Conservation (phyloP, 176 grass and related monocot genomes). For the Tuctoria greenei region DNA sequence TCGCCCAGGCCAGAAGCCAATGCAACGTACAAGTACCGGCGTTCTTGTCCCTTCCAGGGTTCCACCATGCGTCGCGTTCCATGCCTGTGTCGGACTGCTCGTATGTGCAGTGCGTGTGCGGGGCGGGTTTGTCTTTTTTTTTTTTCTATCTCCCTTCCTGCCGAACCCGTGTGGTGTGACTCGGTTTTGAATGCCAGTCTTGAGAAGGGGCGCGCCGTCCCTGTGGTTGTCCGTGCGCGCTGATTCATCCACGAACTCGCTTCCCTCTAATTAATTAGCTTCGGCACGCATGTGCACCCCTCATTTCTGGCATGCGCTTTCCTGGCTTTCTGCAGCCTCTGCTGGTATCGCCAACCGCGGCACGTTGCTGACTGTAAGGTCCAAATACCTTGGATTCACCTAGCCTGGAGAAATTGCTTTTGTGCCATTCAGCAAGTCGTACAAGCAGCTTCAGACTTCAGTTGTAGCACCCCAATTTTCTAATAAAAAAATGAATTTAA, state of each 20-base stretch:
- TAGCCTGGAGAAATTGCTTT: too few species aligned
- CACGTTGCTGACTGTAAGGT: too few species aligned
- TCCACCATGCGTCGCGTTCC: conserved; percentile 11
- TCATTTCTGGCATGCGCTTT: too few species aligned
- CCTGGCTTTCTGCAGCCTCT: too few species aligned
- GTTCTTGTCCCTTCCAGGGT: neutral
- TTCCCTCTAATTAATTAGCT: too few species aligned
- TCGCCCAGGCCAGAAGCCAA: conserved; percentile 21
- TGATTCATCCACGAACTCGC: neutral
- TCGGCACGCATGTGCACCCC: too few species aligned
- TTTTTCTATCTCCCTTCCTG: neutral
- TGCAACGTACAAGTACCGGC: neutral
- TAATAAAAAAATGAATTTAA: too few species aligned
- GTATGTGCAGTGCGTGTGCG: neutral
- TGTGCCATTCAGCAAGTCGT: too few species aligned
- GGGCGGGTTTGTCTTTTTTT: neutral
- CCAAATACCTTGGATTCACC: too few species aligned
- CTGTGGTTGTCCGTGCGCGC: conserved; percentile 20
- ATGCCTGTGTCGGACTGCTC: neutral
- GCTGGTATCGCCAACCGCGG: too few species aligned
- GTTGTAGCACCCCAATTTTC: too few species aligned
- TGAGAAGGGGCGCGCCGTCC: conserved; percentile 6
- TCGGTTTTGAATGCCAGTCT: conserved; percentile 35
- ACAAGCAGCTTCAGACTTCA: too few species aligned
- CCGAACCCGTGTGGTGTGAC: neutral